These are phyloP conservation scores for Aspergillus caelatus DNA, from an alignment of 2,329 filamentous ascomycete genomes.

Conservation along the genomic window DNA sequence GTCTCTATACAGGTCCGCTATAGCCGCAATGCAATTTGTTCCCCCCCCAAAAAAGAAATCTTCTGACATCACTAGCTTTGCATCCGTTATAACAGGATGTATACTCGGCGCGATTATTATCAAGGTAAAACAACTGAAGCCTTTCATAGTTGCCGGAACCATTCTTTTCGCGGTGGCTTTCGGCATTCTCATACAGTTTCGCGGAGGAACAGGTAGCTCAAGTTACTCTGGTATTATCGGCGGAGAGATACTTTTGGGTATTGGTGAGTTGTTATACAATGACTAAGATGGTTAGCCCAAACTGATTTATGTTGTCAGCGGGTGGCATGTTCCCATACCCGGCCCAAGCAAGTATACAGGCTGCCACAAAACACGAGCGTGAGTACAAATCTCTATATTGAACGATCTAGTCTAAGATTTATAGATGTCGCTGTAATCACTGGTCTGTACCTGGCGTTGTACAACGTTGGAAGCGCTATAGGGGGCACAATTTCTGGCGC, in stretches of 20 bases:
- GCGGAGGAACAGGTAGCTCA: conserved; percentile 52
- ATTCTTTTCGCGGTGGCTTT: conserved; percentile 66
- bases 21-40: neutral
- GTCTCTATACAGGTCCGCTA: conserved; percentile 56
- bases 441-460: conserved; percentile 64
- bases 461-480: conserved; percentile 64
- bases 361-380: conserved; percentile 54
- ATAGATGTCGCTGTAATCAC: conserved; percentile 65
- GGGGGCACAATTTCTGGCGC: conserved; percentile 64
- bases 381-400: conserved; percentile 12
- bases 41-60: too few species aligned
- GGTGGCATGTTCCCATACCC: conserved; percentile 64
- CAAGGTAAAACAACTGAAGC: conserved; percentile 62
- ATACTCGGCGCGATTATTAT: conserved; percentile 61
- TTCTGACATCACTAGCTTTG: conserved; percentile 38
- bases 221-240: conserved; percentile 62
- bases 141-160: conserved; percentile 65
- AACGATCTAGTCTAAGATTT: neutral
- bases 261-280: conserved; percentile 42
- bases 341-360: conserved; percentile 55
- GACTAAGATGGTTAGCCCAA: too few species aligned
- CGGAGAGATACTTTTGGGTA: conserved; percentile 64
- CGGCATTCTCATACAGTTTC: conserved; percentile 65
- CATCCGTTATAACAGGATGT: conserved; percentile 61
- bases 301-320: conserved; percentile 28